phyloP scores from a whole-genome alignment of 2,329 filamentous ascomycete species.

The Stachybotrys elegans region DNA sequence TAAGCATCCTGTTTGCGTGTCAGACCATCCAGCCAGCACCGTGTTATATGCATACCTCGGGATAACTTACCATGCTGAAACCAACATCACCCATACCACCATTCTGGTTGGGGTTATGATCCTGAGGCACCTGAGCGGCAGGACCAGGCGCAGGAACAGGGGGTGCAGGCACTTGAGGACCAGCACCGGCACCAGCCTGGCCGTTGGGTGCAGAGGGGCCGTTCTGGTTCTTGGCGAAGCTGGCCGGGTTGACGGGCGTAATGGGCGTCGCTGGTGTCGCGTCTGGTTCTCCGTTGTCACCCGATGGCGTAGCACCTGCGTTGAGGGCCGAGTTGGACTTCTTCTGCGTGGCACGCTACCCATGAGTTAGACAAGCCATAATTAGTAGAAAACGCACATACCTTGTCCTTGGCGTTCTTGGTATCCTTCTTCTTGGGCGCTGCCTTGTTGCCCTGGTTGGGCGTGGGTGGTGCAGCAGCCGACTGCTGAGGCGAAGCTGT shows the following conservation, averaged over 20 bases:
- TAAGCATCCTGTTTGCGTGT: no score
- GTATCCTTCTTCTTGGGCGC: slow-evolving; percentile 73
- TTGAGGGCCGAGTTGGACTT: slow-evolving; percentile 54
- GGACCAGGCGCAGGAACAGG: slow-evolving; percentile 5
- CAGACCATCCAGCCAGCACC: no score
- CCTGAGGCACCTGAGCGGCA: slow-evolving; percentile 36
- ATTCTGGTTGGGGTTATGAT: slow-evolving; percentile 44
- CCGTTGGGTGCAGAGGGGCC: slow-evolving; percentile 23
- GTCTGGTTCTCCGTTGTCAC: slow-evolving; percentile 53
- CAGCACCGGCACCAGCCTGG: slow-evolving; percentile 24
- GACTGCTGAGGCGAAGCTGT: slow-evolving; percentile 59
- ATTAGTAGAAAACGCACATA: slow-evolving; percentile 31
- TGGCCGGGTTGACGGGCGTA: slow-evolving; percentile 48
- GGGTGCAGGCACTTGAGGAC: not conserved
- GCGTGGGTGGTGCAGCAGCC: slow-evolving; percentile 68
- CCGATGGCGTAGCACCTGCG: slow-evolving; percentile 48
- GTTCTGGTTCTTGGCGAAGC: slow-evolving; percentile 36
- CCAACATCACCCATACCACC: slow-evolving; percentile 40
- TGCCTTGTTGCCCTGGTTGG: slow-evolving; percentile 66
- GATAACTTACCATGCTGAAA: slow-evolving; percentile 37
- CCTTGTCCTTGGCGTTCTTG: slow-evolving; percentile 63
- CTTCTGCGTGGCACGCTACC: slow-evolving; percentile 55
- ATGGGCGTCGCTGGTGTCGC: slow-evolving; percentile 60
- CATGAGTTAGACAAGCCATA: slow-evolving; percentile 11
- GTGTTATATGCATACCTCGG: no score